phyloP scores from a whole-genome alignment of 2,329 filamentous ascomycete species.

The Neonectria coccinea region DNA sequence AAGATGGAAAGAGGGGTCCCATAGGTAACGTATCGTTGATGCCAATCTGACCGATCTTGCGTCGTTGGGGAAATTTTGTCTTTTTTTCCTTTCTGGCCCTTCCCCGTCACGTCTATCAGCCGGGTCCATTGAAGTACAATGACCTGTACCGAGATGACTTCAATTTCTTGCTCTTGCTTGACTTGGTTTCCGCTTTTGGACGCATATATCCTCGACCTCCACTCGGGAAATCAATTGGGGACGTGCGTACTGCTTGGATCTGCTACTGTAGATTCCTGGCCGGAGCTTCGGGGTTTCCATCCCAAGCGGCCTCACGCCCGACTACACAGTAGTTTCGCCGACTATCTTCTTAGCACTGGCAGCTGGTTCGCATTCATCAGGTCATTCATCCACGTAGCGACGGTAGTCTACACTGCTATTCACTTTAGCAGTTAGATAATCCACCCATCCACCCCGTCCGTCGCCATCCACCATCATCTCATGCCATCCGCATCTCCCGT shows the following conservation, averaged over 20 bases:
- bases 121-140: conserved; percentile 18
- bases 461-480: conserved; percentile 18
- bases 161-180: conserved; percentile 1
- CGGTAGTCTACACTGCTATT: conserved; percentile 22
- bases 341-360: conserved; percentile 22
- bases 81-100: conserved; percentile 38
- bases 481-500: conserved; percentile 4
- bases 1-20: conserved; percentile 22
- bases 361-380: conserved; percentile 7
- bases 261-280: background rate
- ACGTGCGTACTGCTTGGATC: background rate
- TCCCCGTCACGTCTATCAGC: conserved; percentile 17
- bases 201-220: background rate
- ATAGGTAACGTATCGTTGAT: conserved; percentile 39
- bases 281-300: conserved; percentile 16
- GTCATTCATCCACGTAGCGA: conserved; percentile 21
- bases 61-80: conserved; percentile 19
- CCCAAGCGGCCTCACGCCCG: conserved; percentile 13
- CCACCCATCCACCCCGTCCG: conserved; percentile 13
- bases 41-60: conserved; percentile 41
- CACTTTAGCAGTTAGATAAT: conserved; percentile 18
- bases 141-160: conserved; percentile 2
- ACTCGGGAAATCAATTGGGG: background rate
- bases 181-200: background rate
- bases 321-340: conserved; percentile 17